These are phyloP conservation scores for Boletus subparvulus DNA, from an alignment of 768 basidiomycete species.

Conservation along the genomic window DNA sequence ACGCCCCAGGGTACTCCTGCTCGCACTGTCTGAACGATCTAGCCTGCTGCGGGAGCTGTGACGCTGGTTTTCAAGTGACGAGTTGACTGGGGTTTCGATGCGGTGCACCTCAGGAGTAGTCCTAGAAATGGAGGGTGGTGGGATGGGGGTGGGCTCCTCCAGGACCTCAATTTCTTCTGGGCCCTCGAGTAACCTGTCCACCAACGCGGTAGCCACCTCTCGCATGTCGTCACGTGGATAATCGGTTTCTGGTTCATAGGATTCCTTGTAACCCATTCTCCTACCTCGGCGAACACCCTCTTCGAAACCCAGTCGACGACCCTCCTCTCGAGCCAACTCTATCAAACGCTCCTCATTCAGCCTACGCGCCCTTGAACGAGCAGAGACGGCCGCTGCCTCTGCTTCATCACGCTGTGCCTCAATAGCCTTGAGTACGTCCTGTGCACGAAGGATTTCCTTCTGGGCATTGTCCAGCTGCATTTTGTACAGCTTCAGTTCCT, in stretches of 20 bases:
- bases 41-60: slow-evolving; percentile 20
- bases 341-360: slow-evolving; percentile 48
- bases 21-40: slow-evolving; percentile 12
- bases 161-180: slow-evolving; percentile 26
- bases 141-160: slow-evolving; percentile 12
- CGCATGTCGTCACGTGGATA: slow-evolving; percentile 17
- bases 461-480: slow-evolving; percentile 59
- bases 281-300: slow-evolving; percentile 45
- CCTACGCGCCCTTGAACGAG: slow-evolving; percentile 46
- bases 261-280: slow-evolving; percentile 30
- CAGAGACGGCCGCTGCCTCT: slow-evolving; percentile 44
- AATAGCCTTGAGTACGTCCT: slow-evolving; percentile 48
- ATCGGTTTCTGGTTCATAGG: slow-evolving; percentile 14
- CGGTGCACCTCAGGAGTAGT: slow-evolving; percentile 29
- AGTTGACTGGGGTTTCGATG: slow-evolving; percentile 14
- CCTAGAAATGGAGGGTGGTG: slow-evolving; percentile 13
- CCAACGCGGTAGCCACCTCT: slow-evolving; percentile 15
- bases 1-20: slow-evolving; percentile 16
- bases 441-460: slow-evolving; percentile 55
- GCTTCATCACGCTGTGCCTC: slow-evolving; percentile 50
- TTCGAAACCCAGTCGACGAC: slow-evolving; percentile 49
- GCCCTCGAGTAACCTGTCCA: slow-evolving; percentile 28
- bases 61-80: slow-evolving; percentile 20
- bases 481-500: slow-evolving; percentile 58
- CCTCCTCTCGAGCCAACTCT: slow-evolving; percentile 53